Evolutionary conservation across 2,329 filamentous ascomycete species (phyloP).

Genomic region (Corinectria fuckeliana): DNA sequence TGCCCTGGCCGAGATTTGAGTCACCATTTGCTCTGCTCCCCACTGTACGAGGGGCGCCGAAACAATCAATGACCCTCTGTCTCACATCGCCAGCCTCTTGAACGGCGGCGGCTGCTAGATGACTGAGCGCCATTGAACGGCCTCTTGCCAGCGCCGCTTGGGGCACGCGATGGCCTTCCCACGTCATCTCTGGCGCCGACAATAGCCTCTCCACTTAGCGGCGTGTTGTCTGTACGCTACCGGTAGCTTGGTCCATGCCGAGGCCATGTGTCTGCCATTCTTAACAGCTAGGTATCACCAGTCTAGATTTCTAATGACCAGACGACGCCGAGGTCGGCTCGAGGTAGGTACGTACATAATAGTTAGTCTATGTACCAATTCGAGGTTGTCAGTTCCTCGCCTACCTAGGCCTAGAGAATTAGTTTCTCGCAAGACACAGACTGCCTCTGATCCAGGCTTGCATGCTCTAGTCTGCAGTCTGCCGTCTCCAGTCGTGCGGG

Average conservation of each 20-base stretch:
- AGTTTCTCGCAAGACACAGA: conserved; percentile 23
- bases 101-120: conserved; percentile 1
- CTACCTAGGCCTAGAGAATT: background rate
- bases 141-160: conserved; percentile 22
- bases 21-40: conserved; percentile 18
- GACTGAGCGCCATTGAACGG: conserved; percentile 18
- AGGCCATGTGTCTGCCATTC: conserved; percentile 17
- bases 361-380: conserved; percentile 15
- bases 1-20: conserved; percentile 7
- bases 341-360: background rate
- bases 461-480: conserved; percentile 23
- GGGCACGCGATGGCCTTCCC: conserved; percentile 20
- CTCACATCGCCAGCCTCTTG: conserved; percentile 19
- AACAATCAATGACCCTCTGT: conserved; percentile 30
- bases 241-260: conserved; percentile 4
- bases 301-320: conserved; percentile 18
- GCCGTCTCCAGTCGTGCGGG: conserved; percentile 18
- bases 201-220: conserved; percentile 34
- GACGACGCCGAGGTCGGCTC: conserved; percentile 5
- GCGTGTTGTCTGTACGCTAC: conserved; percentile 23
- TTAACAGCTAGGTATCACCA: conserved; percentile 16
- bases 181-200: conserved; percentile 29
- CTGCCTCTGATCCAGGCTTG: conserved; percentile 21
- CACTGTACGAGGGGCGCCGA: conserved; percentile 24
- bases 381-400: conserved; percentile 14